Evolutionary conservation across 352 stramenopile genomes (phyloP).

Genomic region (Phytophthora cryptogea): DNA sequence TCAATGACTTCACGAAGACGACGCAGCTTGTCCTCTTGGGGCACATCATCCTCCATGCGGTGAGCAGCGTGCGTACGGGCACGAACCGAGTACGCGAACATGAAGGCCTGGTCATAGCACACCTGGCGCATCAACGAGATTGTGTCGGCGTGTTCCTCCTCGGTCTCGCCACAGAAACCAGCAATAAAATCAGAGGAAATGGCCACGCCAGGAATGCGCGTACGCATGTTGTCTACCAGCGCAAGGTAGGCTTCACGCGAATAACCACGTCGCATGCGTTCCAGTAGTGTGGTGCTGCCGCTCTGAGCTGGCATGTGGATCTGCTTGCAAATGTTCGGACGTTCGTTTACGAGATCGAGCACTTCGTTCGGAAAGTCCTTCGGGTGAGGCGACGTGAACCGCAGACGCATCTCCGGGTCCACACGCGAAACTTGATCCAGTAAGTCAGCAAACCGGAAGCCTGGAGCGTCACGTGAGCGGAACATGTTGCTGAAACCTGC

Average conservation of each 20-base stretch:
- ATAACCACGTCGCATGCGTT: slow-evolving; percentile 97
- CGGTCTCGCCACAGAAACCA: slow-evolving; percentile 99
- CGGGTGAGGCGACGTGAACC: slow-evolving; percentile 99
- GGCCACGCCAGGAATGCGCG: slow-evolving; percentile 77
- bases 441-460: slow-evolving; percentile 97
- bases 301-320: slow-evolving; percentile 99
- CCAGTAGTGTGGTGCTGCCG: slow-evolving; percentile 86
- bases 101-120: slow-evolving; percentile 98
- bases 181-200: slow-evolving; percentile 97
- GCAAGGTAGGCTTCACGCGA: slow-evolving; percentile 97
- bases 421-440: slow-evolving; percentile 93
- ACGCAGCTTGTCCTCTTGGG: slow-evolving; percentile 93
- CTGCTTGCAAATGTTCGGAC: slow-evolving; percentile 96
- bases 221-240: slow-evolving; percentile 93
- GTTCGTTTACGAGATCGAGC: slow-evolving; percentile 89
- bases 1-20: slow-evolving; percentile 97
- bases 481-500: slow-evolving; percentile 96
- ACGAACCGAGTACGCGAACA: slow-evolving; percentile 98
- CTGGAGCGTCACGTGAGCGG: slow-evolving; percentile 80
- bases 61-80: slow-evolving; percentile 95
- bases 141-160: slow-evolving; percentile 97
- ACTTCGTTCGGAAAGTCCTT: slow-evolving; percentile 98
- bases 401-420: slow-evolving; percentile 96
- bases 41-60: slow-evolving; percentile 96
- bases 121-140: slow-evolving; percentile 81